phyloP scores from a whole-genome alignment of 305 asterid genomes.

The Withania somnifera region DNA sequence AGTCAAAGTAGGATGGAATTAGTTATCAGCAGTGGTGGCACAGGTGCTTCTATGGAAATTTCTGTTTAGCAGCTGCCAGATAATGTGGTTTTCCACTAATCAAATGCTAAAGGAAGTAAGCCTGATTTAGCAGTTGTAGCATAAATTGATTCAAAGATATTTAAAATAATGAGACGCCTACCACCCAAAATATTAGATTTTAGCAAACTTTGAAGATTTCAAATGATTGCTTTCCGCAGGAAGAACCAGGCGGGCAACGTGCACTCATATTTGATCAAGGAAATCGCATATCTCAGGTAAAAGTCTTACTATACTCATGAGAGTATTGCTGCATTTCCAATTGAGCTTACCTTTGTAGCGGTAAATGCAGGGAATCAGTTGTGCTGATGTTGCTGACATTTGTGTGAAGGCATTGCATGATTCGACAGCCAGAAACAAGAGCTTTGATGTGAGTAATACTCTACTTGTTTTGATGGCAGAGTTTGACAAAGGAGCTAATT shows the following conservation, averaged over 20 bases:
- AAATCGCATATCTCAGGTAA: constrained; percentile 89
- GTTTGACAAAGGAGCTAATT: constrained; percentile 9
- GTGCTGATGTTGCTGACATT: constrained; percentile 98
- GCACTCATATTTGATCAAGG: constrained; percentile 97
- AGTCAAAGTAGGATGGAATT: neutral
- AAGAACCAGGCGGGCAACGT: constrained; percentile 98
- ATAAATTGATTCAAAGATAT: neutral
- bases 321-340: neutral
- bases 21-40: neutral
- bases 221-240: constrained; percentile 32
- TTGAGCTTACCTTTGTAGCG: constrained; percentile 5
- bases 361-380: constrained; percentile 74
- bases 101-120: neutral
- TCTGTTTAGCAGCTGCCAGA: neutral
- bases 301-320: constrained; percentile 1
- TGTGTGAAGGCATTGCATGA: constrained; percentile 97
- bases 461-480: neutral
- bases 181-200: neutral
- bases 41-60: neutral
- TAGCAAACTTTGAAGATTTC: neutral
- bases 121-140: neutral
- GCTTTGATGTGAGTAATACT: constrained; percentile 70
- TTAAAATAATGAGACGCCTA: neutral
- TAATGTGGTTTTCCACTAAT: neutral
- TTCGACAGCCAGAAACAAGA: constrained; percentile 95